Percentiles rank a stretch among this genome's conserved stretches.
Conservation (phyloP, 305 asterid genomes). For the Plantago coronopus region DNA sequence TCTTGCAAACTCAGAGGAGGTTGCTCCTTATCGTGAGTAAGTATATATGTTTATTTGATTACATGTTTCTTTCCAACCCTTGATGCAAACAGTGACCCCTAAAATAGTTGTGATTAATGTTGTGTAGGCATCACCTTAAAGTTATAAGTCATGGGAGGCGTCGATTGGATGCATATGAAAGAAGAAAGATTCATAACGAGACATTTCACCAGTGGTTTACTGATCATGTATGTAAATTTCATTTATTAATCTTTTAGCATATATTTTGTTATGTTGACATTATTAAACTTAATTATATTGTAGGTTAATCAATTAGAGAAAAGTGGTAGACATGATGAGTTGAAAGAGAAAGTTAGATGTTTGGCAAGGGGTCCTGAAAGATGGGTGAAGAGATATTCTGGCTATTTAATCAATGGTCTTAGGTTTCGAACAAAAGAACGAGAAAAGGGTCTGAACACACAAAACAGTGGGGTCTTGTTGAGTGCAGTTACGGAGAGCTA, state of each 20-base stretch:
- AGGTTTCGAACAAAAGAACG: conserved; percentile 5
- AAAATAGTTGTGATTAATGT: neutral
- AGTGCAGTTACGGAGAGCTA: neutral
- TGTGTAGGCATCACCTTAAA: neutral
- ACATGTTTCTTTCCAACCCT: neutral
- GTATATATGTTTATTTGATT: neutral
- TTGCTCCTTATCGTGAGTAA: conserved; percentile 2
- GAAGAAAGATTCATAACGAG: neutral
- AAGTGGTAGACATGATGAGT: neutral
- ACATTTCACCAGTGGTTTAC: neutral
- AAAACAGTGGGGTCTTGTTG: conserved; percentile 6
- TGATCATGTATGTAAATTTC: neutral
- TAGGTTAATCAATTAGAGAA: neutral
- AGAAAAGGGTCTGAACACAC: neutral
- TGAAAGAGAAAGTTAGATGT: neutral
- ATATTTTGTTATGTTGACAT: neutral
- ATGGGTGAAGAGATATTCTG: neutral
- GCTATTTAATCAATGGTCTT: neutral
- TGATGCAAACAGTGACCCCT: neutral
- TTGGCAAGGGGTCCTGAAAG: neutral
- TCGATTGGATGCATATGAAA: neutral
- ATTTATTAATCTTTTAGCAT: neutral
- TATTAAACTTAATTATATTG: neutral
- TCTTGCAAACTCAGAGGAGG: neutral
- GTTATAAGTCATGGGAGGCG: neutral